These are phyloP conservation scores for Xylariaceae sp. DNA, from an alignment of 2,329 filamentous ascomycete genomes.

Conservation along the genomic window DNA sequence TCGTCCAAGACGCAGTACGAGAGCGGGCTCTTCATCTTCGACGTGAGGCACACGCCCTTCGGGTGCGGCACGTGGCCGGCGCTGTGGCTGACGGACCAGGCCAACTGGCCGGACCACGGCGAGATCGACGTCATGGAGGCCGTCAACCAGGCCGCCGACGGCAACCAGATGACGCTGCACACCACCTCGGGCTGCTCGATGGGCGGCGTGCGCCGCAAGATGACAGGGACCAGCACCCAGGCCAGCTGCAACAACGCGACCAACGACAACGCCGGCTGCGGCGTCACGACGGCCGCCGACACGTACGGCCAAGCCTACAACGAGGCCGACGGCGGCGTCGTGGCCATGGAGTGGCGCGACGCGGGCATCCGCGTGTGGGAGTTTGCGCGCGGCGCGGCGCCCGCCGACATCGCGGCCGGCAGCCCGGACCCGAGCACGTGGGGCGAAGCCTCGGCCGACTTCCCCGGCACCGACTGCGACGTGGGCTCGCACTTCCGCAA, in stretches of 20 bases:
- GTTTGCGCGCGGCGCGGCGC: constrained; percentile 41
- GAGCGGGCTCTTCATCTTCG: constrained; percentile 60
- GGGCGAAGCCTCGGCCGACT: constrained; percentile 56
- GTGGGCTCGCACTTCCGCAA: constrained; percentile 54
- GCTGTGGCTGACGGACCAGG: constrained; percentile 55
- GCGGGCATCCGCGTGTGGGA: constrained; percentile 59
- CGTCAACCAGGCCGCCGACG: constrained; percentile 43
- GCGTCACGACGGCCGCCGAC: constrained; percentile 34
- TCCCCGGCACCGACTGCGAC: constrained; percentile 55
- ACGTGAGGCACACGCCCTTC: constrained; percentile 55
- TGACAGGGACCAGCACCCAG: constrained; percentile 36
- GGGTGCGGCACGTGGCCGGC: constrained; percentile 60
- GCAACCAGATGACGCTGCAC: constrained; percentile 55
- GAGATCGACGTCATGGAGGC: constrained; percentile 59
- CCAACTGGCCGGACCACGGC: constrained; percentile 55
- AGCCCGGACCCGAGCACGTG: constrained; percentile 54
- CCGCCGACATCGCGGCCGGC: constrained; percentile 41
- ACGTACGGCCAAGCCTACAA: constrained; percentile 49
- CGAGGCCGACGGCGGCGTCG: constrained; percentile 45
- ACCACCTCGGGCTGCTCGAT: constrained; percentile 45
- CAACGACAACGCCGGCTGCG: constrained; percentile 50
- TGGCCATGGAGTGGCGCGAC: constrained; percentile 53
- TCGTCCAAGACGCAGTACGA: constrained; percentile 54
- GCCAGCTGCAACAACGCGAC: constrained; percentile 43
- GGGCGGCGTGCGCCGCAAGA: constrained; percentile 44